phyloP scores from a whole-genome alignment of 495 filamentous ascomycete species.

The Elasticomyces elasticus region DNA sequence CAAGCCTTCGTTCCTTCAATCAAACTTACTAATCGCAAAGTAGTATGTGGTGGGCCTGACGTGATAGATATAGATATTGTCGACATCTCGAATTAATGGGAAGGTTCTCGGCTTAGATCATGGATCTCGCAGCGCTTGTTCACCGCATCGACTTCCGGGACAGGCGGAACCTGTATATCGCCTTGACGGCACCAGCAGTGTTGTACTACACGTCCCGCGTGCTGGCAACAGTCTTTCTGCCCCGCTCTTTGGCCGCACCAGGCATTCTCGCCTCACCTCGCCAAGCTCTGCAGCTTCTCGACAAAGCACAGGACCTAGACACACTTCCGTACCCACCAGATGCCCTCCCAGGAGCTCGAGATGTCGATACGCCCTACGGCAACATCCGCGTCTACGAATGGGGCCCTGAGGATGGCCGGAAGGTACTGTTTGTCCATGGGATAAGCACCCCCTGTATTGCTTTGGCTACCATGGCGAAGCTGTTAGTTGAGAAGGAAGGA shows the following conservation, averaged over 20 bases:
- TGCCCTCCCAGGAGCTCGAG: constrained; percentile 60
- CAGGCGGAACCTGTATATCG: background rate
- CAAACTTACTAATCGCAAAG: too few relatives aligned
- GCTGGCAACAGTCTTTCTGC: background rate
- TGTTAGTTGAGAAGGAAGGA: constrained; percentile 54
- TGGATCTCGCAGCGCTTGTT: background rate
- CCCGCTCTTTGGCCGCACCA: background rate
- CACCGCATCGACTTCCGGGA: background rate
- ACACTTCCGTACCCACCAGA: constrained; percentile 62
- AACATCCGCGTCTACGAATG: constrained; percentile 79
- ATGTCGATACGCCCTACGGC: constrained; percentile 70
- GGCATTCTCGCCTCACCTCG: constrained; percentile 39
- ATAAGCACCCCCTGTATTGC: constrained; percentile 76
- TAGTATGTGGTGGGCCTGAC: too few relatives aligned
- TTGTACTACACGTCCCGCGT: background rate
- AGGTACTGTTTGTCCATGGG: constrained; percentile 75
- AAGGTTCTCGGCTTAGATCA: too few relatives aligned
- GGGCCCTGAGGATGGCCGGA: constrained; percentile 69
- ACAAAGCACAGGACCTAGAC: constrained; percentile 35
- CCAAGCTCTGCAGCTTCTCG: constrained; percentile 38
- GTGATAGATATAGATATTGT: too few relatives aligned
- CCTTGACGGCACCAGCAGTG: background rate
- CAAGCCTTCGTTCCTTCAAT: too few relatives aligned
- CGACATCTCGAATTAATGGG: too few relatives aligned
- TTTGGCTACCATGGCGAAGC: constrained; percentile 55